Base-by-base conservation (phyloP, 164 flowering plant genomes). In the Liriodendron chinense region DNA sequence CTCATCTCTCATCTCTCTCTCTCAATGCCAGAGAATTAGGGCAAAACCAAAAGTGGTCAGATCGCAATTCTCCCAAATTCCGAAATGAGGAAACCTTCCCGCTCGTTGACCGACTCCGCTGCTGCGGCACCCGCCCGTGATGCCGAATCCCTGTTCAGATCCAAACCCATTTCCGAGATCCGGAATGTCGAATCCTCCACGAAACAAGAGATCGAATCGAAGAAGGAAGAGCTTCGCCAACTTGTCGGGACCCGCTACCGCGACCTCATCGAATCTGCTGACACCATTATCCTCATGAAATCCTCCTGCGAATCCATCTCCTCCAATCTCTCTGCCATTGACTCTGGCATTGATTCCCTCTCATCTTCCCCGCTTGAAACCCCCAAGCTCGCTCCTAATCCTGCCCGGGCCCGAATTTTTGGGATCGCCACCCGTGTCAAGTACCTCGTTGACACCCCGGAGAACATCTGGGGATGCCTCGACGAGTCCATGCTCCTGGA, bases 401-500 rank as follows among this genome's bases (percentile, higher is more conserved):
- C 89, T 0, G 49, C 68, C 26, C 80, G 94, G 8, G 67, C 75
- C 28, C 73, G 73, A 8, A 82, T 83, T 63, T 94, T 91, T 73
- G 90, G 86, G 47, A 82, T 89, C 18, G 98, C 97, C 0, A 85
- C 91, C 70, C 85, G 99, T 6, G 95, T 96, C 61, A 96, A 94
- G 84, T 96, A 96, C 74, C 81, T 96, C 7, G 98, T 96, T 6
- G 99, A 96, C 71, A 92, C 98, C 5, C 96, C 97, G 1, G 99
- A 96, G 88, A 92, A 91, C 76, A 96, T 96, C 14, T 96, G 99
- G 99, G 99, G 97, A 0, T 90, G 95, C 70, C 84, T 96, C 5
- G 99, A 96, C 48, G 98, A 96, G 71, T 89, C 87, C 47, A 92
- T 96, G 98, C 94, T 92, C 72, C 76, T 94, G 1, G 99, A 92